Evolutionary conservation across 1,139 yeast species (phyloP).

Genomic region (Blastobotrys ciferrii): DNA sequence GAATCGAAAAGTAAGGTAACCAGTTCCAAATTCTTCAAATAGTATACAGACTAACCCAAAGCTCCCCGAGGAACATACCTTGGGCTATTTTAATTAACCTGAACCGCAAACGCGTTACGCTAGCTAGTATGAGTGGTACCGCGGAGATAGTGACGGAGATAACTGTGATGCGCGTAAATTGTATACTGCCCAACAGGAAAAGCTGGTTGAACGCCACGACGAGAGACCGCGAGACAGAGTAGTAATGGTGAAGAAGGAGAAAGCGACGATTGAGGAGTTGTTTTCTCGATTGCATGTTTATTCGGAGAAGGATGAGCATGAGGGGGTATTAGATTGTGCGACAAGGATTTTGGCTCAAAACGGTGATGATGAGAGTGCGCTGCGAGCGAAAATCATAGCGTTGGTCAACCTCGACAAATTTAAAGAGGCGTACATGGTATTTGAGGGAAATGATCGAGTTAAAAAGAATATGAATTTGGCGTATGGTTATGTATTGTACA

Average conservation of each 20-base stretch:
- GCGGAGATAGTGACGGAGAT: too few relatives aligned
- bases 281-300: constrained; percentile 48
- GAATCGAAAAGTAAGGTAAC: too few relatives aligned
- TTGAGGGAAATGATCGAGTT: constrained; percentile 18
- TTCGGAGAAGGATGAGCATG: constrained; percentile 47
- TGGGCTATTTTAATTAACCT: too few relatives aligned
- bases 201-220: background rate
- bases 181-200: background rate
- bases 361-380: constrained; percentile 50
- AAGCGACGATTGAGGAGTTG: constrained; percentile 31
- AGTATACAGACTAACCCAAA: too few relatives aligned
- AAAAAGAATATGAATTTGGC: constrained; percentile 40
- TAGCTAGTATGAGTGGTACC: too few relatives aligned
- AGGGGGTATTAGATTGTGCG: constrained; percentile 47
- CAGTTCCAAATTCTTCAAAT: too few relatives aligned
- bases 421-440: constrained; percentile 50
- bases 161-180: too few relatives aligned
- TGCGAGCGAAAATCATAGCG: constrained; percentile 64
- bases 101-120: too few relatives aligned
- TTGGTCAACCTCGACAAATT: constrained; percentile 72
- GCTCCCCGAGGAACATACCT: too few relatives aligned
- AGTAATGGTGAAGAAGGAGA: constrained; percentile 17
- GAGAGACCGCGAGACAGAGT: background rate
- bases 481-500: constrained; percentile 68
- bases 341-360: constrained; percentile 43